Evolutionary conservation across 495 filamentous ascomycete species (phyloP).

Genomic region (Penicillium herquei): DNA sequence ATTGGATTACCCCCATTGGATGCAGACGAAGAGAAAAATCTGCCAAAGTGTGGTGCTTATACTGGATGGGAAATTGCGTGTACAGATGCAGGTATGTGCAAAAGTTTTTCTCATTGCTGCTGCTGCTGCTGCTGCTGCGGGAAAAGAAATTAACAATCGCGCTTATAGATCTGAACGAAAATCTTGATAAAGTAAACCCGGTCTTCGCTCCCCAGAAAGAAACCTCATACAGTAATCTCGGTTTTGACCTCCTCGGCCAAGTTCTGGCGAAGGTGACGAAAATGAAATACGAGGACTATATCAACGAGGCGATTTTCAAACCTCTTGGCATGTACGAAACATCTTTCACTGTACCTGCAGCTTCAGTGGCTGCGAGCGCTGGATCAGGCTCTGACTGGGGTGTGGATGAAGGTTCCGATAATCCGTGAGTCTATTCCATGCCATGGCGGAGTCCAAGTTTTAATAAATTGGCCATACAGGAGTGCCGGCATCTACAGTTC

Average conservation of each 20-base stretch:
- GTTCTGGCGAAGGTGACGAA: constrained; percentile 8
- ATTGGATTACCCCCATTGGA: constrained; percentile 2
- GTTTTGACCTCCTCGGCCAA: constrained; percentile 7
- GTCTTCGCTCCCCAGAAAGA: constrained; percentile 6
- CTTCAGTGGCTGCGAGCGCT: constrained; percentile 2
- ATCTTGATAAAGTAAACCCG: not conserved
- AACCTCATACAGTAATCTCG: constrained; percentile 9
- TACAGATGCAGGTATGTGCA: constrained; percentile 3
- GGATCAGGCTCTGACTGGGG: constrained; percentile 3
- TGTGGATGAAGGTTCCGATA: not conserved
- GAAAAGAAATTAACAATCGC: not conserved
- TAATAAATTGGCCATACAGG: not conserved
- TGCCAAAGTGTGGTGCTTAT: constrained; percentile 6
- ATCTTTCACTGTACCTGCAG: constrained; percentile 1
- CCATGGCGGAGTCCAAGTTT: not conserved
- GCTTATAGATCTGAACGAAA: not conserved
- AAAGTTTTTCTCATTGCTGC: not conserved
- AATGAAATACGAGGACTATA: constrained; percentile 9
- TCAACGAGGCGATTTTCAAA: constrained; percentile 3
- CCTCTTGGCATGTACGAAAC: constrained; percentile 1
- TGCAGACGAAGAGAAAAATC: not conserved
- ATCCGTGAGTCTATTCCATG: constrained; percentile 2
- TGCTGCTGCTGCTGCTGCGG: not conserved
- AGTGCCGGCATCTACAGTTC: constrained; percentile 9
- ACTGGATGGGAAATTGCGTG: not conserved